These are phyloP conservation scores for Globisporangium uncinulatum DNA, from an alignment of 352 stramenopile genomes.

Conservation along the genomic window DNA sequence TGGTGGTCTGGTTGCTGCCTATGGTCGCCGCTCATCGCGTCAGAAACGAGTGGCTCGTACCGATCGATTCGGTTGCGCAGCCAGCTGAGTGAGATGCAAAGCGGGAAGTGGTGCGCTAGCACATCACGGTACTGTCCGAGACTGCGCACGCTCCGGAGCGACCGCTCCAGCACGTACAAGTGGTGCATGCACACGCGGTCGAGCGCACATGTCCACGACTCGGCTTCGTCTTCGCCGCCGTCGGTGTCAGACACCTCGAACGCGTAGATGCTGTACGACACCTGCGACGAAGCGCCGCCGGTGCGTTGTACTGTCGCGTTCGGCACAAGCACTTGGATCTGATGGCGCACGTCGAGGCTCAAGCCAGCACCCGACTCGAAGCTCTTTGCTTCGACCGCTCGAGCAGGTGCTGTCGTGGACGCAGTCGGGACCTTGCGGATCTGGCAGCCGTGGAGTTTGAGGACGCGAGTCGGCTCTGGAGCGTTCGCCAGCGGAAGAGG, in stretches of 20 bases:
- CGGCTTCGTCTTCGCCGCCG: conserved; percentile 10
- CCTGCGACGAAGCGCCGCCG: neutral
- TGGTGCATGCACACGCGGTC: conserved; percentile 41
- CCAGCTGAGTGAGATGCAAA: conserved; percentile 55
- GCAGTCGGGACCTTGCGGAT: conserved; percentile 21
- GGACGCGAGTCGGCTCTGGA: conserved; percentile 16
- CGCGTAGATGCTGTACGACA: conserved; percentile 31
- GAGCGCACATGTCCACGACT: conserved; percentile 30
- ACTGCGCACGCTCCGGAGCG: conserved; percentile 20
- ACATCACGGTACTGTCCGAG: conserved; percentile 36
- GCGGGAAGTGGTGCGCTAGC: conserved; percentile 34
- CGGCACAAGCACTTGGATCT: conserved; percentile 39
- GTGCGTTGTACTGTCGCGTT: neutral
- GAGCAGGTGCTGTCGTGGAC: neutral
- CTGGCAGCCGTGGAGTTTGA: conserved; percentile 50
- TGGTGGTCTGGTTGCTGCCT: conserved; percentile 14
- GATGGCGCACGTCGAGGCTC: conserved; percentile 8
- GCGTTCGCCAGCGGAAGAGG: neutral
- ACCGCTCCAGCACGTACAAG: conserved; percentile 36
- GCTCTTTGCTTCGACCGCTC: neutral
- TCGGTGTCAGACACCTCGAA: conserved; percentile 25
- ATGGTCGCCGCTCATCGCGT: neutral
- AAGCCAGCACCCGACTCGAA: neutral
- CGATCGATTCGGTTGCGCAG: conserved; percentile 54
- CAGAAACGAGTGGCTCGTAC: conserved; percentile 5